Evolutionary conservation across 106 monocot genomes (phyloP).

Genomic region (Xerophyta viscosa): DNA sequence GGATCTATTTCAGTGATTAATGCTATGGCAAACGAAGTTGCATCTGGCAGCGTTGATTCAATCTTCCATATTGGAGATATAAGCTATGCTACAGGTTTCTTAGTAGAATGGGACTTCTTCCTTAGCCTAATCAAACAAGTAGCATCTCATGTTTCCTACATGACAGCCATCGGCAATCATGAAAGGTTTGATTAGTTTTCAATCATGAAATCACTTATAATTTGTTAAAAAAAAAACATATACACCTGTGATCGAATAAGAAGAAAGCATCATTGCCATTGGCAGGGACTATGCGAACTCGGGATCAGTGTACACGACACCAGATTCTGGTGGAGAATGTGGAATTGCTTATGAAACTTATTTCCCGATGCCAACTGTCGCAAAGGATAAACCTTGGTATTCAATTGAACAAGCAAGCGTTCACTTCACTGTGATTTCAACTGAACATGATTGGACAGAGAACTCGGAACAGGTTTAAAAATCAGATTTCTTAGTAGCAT

Average conservation of each 20-base stretch:
- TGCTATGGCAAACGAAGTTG: slow-evolving; percentile 38
- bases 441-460: slow-evolving; percentile 46
- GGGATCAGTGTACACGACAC: slow-evolving; percentile 53
- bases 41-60: slow-evolving; percentile 35
- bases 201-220: no score
- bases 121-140: slow-evolving; percentile 45
- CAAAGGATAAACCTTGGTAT: slow-evolving; percentile 60
- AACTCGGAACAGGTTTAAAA: slow-evolving; percentile 42
- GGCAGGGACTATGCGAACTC: slow-evolving; percentile 46
- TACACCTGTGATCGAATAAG: background rate
- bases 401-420: slow-evolving; percentile 68
- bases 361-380: slow-evolving; percentile 49
- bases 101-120: slow-evolving; percentile 71
- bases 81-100: slow-evolving; percentile 74
- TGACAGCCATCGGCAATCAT: slow-evolving; percentile 72
- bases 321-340: slow-evolving; percentile 75
- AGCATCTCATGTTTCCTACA: slow-evolving; percentile 52
- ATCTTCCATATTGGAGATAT: slow-evolving; percentile 70
- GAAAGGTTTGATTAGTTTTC: slow-evolving; percentile 35
- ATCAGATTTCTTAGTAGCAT: background rate
- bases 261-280: no score
- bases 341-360: slow-evolving; percentile 64
- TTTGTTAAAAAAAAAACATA: no score
- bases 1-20: slow-evolving; percentile 55
- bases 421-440: slow-evolving; percentile 62